A percentile compares a stretch with the other conserved stretches of the same genome.
Evolutionary conservation across 1,284 basidiomycete species (phyloP).

Genomic region (Ceratobasidium sp.): DNA sequence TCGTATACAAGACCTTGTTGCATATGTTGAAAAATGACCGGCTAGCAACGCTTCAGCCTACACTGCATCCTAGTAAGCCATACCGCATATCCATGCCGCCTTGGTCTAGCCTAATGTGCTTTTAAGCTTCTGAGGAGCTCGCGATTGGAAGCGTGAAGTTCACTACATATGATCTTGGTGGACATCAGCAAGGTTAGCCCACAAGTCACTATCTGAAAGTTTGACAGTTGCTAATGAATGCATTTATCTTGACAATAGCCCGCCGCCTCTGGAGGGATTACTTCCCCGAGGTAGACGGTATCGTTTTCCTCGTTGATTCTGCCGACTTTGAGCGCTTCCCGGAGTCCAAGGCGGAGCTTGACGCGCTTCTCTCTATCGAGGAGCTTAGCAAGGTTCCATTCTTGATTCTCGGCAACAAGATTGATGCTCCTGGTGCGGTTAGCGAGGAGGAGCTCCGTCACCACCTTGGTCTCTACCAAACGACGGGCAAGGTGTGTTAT

Average conservation of each 20-base stretch:
- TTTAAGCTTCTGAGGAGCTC: conserved; percentile 97
- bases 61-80: conserved; percentile 93
- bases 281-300: conserved; percentile 99
- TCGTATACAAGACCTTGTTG: conserved; percentile 81
- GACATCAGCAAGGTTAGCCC: conserved; percentile 89
- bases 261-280: conserved; percentile 99
- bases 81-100: conserved; percentile 10
- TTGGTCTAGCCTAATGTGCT: too few species aligned
- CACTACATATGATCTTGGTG: conserved; percentile 98
- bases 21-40: conserved; percentile 99
- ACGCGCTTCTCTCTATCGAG: conserved; percentile 94
- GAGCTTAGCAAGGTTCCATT: conserved; percentile 96
- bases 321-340: conserved; percentile 96
- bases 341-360: conserved; percentile 97
- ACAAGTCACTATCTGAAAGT: conserved; percentile 3
- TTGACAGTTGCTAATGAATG: too few species aligned
- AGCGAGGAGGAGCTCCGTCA: conserved; percentile 98
- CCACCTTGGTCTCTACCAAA: conserved; percentile 96
- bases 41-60: conserved; percentile 96
- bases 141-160: conserved; percentile 99
- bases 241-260: conserved; percentile 61
- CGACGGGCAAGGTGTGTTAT: conserved; percentile 90
- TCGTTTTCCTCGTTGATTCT: conserved; percentile 98
- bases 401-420: conserved; percentile 99
- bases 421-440: conserved; percentile 97